These are phyloP conservation scores for Syzygium oleosum DNA, from an alignment of 345 rosid species.

Conservation along the genomic window DNA sequence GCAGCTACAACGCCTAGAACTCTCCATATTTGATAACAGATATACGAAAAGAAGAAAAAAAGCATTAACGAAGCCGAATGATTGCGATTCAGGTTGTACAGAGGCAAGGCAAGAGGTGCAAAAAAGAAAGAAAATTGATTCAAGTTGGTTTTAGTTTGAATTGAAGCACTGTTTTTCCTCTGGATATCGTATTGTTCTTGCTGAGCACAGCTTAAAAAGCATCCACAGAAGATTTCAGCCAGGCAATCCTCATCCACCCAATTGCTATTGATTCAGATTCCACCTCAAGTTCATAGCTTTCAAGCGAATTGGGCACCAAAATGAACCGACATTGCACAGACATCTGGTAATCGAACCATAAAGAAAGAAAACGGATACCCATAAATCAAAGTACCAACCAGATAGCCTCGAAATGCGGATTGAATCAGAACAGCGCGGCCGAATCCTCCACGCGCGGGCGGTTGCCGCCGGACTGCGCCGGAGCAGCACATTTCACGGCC, in stretches of 20 bases:
- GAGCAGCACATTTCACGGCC: conserved; percentile 2
- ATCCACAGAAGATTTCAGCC: not conserved
- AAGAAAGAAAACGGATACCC: not conserved
- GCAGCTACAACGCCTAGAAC: not conserved
- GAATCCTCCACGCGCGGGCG: conserved; percentile 25
- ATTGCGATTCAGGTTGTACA: not conserved
- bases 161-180: not conserved
- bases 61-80: not conserved
- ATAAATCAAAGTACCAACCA: conserved; percentile 42
- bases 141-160: not conserved
- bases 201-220: not conserved
- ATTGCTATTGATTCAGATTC: not conserved
- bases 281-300: not conserved
- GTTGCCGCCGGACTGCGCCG: conserved; percentile 2
- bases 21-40: not conserved
- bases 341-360: not conserved
- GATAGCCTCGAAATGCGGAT: conserved; percentile 85
- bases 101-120: not conserved
- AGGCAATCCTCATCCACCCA: not conserved
- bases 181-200: not conserved
- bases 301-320: not conserved
- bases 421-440: conserved; percentile 73
- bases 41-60: not conserved
- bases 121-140: not conserved
- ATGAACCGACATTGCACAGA: not conserved